These are phyloP conservation scores for Tricholoma sp. DNA, from an alignment of 768 basidiomycete species.

Conservation along the genomic window DNA sequence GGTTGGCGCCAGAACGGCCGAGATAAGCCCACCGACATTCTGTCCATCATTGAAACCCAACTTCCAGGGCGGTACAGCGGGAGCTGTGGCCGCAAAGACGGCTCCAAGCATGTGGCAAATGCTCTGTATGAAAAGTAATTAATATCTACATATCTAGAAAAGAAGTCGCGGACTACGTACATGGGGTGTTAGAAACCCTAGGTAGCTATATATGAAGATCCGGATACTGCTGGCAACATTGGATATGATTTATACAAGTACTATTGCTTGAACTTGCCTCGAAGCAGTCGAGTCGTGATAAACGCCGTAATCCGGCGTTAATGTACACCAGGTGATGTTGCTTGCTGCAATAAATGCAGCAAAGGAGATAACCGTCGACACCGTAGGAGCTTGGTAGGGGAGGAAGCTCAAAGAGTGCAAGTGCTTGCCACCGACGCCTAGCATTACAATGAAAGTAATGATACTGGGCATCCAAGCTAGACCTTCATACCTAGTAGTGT, in stretches of 20 bases:
- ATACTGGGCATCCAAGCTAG: conserved; percentile 65
- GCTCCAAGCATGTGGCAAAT: too few species aligned
- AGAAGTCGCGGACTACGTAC: conserved; percentile 14
- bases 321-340: conserved; percentile 37
- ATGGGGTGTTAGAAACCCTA: conserved; percentile 57
- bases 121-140: too few species aligned
- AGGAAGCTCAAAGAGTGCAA: conserved; percentile 23
- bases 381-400: conserved; percentile 20
- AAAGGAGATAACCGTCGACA: conserved; percentile 29
- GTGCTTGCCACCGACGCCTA: conserved; percentile 62
- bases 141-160: too few species aligned
- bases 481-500: conserved; percentile 40
- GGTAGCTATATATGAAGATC: conserved; percentile 61
- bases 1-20: too few species aligned
- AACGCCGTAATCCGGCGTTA: conserved; percentile 41
- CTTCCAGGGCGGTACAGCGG: too few species aligned
- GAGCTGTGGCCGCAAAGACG: too few species aligned
- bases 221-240: conserved; percentile 30
- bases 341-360: conserved; percentile 33
- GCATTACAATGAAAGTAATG: conserved; percentile 56
- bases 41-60: too few species aligned
- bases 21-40: too few species aligned
- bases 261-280: conserved; percentile 14
- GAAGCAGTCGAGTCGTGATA: conserved; percentile 31
- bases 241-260: neutral